Evolutionary conservation across 768 basidiomycete genomes (phyloP), one percentile per base, ranked within the genome.

Genomic region (Leccinum imitatum): DNA sequence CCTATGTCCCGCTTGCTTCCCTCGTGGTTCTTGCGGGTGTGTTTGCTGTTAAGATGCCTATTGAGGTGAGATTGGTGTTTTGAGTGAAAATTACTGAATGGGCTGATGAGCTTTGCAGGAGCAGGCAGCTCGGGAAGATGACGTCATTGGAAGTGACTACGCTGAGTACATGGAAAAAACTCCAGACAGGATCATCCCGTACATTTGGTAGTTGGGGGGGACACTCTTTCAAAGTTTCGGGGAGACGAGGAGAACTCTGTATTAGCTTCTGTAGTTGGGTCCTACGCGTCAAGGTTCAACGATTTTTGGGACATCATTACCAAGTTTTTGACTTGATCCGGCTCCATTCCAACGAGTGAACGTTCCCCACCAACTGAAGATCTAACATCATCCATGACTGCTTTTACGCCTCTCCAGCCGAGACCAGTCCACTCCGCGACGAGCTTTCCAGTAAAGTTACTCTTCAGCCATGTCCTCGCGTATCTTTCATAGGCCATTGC

Each of bases 371-470:
- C 85, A 13, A 79, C 68, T 37, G 73, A 73, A 31, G 65, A 66
- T 44, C 84, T 75, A 37, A 87, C 78, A 47, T 71, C 71, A 35
- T 81, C 79, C 83, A 85, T 85, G 51, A 86, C 75, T 51, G 68
- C 66, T 63, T 85, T 81, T 25, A 85, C 77, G 4, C 75, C 77
- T 53, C 46, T 71, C 78, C 82, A 82, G 13, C 73, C 78, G 39
- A 84, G 62, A 4, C 77, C 77, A 3, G 82, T 76, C 86, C 84
- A 87, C 57, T 83, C 79, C n/a, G 77, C 76, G 10, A 88, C 80
- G 25, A 70, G 74, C 13, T 71, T 73, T 4, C 85, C 84, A 58
- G 76, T 82, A 65, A 83, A 88, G 2, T 70, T 68, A 11, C 67
- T 66, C 68, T 81, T 86, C 39, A 82, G 27, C 54, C 71, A 72